These are phyloP conservation scores for Thuja plicata DNA, from an alignment of 83 land plant species.

Conservation along the genomic window DNA sequence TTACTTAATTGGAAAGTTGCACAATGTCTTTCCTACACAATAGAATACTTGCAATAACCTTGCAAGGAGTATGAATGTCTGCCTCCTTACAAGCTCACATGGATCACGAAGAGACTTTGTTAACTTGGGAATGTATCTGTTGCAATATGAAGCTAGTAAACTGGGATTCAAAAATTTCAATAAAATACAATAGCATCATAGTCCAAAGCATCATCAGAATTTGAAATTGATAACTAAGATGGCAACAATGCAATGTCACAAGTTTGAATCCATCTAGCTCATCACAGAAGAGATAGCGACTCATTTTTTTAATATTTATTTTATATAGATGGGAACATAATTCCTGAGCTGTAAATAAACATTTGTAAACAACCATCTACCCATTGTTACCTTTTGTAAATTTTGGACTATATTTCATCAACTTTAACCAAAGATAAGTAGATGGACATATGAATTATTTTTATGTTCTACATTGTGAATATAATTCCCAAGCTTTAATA, in stretches of 20 bases:
- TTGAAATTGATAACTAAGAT: neutral
- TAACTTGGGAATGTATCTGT: too few relatives aligned
- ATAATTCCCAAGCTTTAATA: too few relatives aligned
- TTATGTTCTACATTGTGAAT: neutral
- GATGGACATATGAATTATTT: neutral
- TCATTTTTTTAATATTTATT: neutral
- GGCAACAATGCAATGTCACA: neutral
- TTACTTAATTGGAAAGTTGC: neutral
- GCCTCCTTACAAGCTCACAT: too few relatives aligned
- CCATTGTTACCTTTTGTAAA: too few relatives aligned
- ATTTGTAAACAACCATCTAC: neutral
- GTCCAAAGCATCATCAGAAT: neutral
- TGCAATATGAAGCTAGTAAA: too few relatives aligned
- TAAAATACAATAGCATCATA: too few relatives aligned
- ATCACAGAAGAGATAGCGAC: neutral
- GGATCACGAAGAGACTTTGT: too few relatives aligned
- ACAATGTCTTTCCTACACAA: neutral
- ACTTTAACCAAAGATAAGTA: neutral
- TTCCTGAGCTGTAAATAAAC: neutral
- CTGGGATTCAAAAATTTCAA: too few relatives aligned
- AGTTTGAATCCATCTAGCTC: neutral
- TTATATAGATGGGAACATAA: neutral
- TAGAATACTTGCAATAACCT: slow-evolving; percentile 76
- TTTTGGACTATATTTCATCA: neutral
- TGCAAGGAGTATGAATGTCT: slow-evolving; percentile 79